Evolutionary conservation across 2,329 filamentous ascomycete species (phyloP).

Genomic region (Aspergillus pseudoviridinutans): DNA sequence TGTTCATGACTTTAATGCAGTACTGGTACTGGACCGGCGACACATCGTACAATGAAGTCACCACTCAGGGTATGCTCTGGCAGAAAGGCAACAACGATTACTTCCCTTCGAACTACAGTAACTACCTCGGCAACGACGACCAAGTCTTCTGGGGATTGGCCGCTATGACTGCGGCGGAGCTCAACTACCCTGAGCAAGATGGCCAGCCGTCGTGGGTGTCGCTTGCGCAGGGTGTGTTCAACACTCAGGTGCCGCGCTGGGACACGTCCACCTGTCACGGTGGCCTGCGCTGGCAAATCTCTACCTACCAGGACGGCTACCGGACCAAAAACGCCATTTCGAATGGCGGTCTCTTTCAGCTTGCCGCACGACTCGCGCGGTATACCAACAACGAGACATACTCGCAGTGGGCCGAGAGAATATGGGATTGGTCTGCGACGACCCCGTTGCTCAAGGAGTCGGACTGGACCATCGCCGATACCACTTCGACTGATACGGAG

Average conservation of each 20-base stretch:
- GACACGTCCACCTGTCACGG: slow-evolving; percentile 64
- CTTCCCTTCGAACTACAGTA: slow-evolving; percentile 61
- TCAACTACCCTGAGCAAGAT: slow-evolving; percentile 67
- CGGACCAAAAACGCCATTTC: slow-evolving; percentile 57
- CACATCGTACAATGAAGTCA: slow-evolving; percentile 64
- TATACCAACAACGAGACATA: slow-evolving; percentile 81
- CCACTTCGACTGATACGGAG: slow-evolving; percentile 46
- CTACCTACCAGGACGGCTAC: slow-evolving; percentile 68
- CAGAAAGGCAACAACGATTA: slow-evolving; percentile 74
- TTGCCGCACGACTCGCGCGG: slow-evolving; percentile 64
- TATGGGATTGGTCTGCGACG: slow-evolving; percentile 57
- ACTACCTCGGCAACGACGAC: slow-evolving; percentile 51
- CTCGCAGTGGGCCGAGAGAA: slow-evolving; percentile 68
- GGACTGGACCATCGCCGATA: slow-evolving; percentile 55
- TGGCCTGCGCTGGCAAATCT: slow-evolving; percentile 83
- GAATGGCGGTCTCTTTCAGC: slow-evolving; percentile 56
- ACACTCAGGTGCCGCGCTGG: slow-evolving; percentile 70
- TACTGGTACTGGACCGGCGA: slow-evolving; percentile 84
- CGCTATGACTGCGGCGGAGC: slow-evolving; percentile 73
- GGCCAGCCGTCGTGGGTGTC: slow-evolving; percentile 70
- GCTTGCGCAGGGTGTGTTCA: slow-evolving; percentile 74
- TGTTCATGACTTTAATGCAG: slow-evolving; percentile 68
- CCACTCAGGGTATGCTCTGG: slow-evolving; percentile 64
- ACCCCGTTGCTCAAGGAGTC: slow-evolving; percentile 49
- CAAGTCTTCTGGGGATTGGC: slow-evolving; percentile 83